These are phyloP conservation scores for Ulmus americana DNA, from an alignment of 331 rosid genomes.

Conservation along the genomic window DNA sequence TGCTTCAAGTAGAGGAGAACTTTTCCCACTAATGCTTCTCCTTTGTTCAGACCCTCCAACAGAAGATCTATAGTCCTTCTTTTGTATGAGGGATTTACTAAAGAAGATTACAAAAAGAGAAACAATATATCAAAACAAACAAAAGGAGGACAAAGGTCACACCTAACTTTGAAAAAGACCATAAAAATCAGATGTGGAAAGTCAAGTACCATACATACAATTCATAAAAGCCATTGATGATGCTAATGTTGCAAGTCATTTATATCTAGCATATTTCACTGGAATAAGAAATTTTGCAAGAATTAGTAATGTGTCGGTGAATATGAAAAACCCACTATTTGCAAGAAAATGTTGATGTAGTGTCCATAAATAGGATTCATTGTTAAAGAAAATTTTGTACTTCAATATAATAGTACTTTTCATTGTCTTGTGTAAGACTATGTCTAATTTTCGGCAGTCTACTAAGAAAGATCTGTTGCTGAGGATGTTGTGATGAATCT, in stretches of 20 bases:
- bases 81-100: conserved; percentile 52
- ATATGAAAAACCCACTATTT: neutral
- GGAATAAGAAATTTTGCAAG: conserved; percentile 25
- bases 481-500: neutral
- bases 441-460: neutral
- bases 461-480: neutral
- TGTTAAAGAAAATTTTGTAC: neutral
- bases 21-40: conserved; percentile 66
- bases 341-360: neutral
- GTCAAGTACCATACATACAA: conserved; percentile 51
- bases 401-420: neutral
- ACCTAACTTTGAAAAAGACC: too few species aligned
- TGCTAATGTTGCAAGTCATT: conserved; percentile 47
- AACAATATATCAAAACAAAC: neutral
- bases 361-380: neutral
- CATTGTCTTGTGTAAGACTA: neutral
- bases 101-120: conserved; percentile 34
- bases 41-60: conserved; percentile 73
- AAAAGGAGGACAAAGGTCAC: too few species aligned
- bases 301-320: neutral
- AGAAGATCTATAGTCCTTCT: conserved; percentile 51
- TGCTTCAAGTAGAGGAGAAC: conserved; percentile 65
- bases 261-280: conserved; percentile 64
- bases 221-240: conserved; percentile 49
- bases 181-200: neutral